Conservation (phyloP, 805 yeast genomes). For the Wickerhamomyces xylosicus region DNA sequence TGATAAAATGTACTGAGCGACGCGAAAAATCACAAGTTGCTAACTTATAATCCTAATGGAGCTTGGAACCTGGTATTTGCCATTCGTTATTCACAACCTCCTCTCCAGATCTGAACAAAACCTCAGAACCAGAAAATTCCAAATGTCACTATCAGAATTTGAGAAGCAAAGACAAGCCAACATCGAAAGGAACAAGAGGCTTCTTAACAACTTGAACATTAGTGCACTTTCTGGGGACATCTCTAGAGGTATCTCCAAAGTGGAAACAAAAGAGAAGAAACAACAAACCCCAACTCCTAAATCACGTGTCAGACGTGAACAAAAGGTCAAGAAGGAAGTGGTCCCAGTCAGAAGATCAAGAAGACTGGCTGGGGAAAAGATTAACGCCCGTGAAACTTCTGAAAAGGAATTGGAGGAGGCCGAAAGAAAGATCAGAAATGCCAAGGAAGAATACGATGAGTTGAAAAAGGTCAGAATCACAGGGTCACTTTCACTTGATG, state of each 20-base stretch:
- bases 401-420: constrained; percentile 15
- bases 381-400: constrained; percentile 39
- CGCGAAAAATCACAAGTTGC: too few species aligned
- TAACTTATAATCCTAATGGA: too few species aligned
- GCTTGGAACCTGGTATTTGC: too few species aligned
- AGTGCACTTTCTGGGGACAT: constrained; percentile 46
- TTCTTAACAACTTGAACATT: constrained; percentile 62
- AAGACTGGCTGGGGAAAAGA: constrained; percentile 56
- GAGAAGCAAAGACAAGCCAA: constrained; percentile 66
- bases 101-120: too few species aligned
- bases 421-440: constrained; percentile 22
- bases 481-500: constrained; percentile 57
- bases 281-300: constrained; percentile 2
- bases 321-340: constrained; percentile 10
- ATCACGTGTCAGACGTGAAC: neutral
- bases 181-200: constrained; percentile 73
- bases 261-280: constrained; percentile 20
- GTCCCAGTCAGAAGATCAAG: constrained; percentile 67
- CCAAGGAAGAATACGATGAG: constrained; percentile 32
- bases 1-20: too few species aligned
- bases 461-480: constrained; percentile 47
- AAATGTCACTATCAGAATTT: constrained; percentile 40
- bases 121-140: too few species aligned
- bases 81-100: too few species aligned
- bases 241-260: constrained; percentile 27